Percentiles rank a stretch among this genome's conserved stretches.
Conservation (phyloP, 345 rosid genomes). For the Eucalyptus pauciflora region DNA sequence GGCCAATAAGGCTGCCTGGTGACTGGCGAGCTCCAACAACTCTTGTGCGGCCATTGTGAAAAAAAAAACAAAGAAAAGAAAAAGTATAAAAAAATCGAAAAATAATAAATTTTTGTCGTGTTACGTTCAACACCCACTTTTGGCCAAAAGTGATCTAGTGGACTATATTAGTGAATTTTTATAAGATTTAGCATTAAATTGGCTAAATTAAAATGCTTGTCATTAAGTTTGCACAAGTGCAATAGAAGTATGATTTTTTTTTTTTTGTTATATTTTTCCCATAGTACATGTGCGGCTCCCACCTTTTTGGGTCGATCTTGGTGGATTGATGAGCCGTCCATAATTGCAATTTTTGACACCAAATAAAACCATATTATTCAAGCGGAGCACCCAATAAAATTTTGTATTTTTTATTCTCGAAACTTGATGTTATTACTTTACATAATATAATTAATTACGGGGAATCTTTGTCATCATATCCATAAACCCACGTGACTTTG, state of each 20-base stretch:
- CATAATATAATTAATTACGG: background rate
- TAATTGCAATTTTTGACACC: background rate
- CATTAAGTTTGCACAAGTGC: accelerated
- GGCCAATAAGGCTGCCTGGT: background rate
- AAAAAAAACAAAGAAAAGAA: too few species aligned
- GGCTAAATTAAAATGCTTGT: background rate
- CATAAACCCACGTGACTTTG: background rate
- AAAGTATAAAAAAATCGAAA: background rate
- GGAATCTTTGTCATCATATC: background rate
- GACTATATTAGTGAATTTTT: background rate
- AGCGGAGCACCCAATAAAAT: background rate
- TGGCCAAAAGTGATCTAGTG: background rate
- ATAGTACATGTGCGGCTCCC: background rate
- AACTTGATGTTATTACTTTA: background rate
- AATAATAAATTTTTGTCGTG: accelerated
- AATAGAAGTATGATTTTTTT: background rate
- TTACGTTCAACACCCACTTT: accelerated
- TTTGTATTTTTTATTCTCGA: background rate
- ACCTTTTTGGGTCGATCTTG: background rate
- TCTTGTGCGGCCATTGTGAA: accelerated
- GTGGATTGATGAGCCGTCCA: background rate
- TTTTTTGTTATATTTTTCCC: background rate
- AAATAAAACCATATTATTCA: background rate
- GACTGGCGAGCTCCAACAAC: background rate
- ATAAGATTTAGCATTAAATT: background rate